These are phyloP conservation scores for Isoetes taiwanensis DNA, from an alignment of 75 land plant genomes.

Conservation along the genomic window DNA sequence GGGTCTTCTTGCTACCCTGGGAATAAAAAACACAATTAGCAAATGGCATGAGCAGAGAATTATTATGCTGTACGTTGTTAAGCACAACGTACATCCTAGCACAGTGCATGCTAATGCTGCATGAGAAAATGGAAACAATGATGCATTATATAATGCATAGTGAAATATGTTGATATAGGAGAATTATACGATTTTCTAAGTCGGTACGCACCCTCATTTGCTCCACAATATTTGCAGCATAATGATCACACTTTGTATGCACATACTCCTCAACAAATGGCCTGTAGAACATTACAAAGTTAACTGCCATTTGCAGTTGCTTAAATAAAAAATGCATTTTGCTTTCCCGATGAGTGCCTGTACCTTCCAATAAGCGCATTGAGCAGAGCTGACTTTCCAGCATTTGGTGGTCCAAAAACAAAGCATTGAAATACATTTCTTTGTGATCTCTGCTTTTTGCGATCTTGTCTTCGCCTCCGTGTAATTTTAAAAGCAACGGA, in stretches of 20 bases:
- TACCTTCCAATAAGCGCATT: conserved; percentile 81
- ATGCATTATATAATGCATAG: no score
- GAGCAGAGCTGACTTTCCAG: conserved; percentile 77
- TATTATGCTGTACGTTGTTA: no score
- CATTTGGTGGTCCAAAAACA: conserved; percentile 76
- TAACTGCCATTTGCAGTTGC: no score
- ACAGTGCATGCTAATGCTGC: no score
- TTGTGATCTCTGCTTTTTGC: conserved; percentile 58
- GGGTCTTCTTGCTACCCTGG: conserved; percentile 58
- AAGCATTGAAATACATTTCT: conserved; percentile 81
- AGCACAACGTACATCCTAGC: no score
- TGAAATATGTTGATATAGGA: no score
- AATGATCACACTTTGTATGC: conserved; percentile 48
- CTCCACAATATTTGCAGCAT: conserved; percentile 62
- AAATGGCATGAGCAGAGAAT: no score
- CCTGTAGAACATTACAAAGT: conserved; percentile 39
- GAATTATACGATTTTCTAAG: no score
- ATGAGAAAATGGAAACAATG: no score
- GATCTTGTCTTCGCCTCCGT: conserved; percentile 62
- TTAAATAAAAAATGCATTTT: conserved; percentile 7
- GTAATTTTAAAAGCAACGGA: conserved; percentile 55
- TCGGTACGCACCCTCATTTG: conserved; percentile 46
- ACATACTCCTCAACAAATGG: conserved; percentile 46
- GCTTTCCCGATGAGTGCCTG: background rate
- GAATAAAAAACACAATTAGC: conserved; percentile 5